Evolutionary conservation across 1,284 basidiomycete species (phyloP).

Genomic region (Meripilus lineatus): DNA sequence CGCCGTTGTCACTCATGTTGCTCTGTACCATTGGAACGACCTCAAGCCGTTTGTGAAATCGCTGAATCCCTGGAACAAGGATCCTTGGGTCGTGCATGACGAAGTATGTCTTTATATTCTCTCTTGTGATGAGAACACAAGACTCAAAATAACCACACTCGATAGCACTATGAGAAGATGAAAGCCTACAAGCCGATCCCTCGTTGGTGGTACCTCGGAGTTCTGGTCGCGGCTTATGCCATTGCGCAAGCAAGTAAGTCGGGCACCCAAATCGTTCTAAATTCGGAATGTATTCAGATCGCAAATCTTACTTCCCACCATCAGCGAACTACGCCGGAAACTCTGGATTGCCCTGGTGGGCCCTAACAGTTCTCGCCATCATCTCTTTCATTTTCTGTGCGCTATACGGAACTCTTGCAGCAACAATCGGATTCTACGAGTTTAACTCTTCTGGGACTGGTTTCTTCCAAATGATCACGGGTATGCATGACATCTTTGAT

Average conservation of each 20-base stretch:
- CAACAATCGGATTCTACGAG: slow-evolving; percentile 41
- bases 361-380: slow-evolving; percentile 37
- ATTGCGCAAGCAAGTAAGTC: slow-evolving; percentile 35
- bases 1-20: slow-evolving; percentile 25
- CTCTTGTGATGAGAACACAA: background rate
- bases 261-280: too few relatives aligned
- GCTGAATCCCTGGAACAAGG: slow-evolving; percentile 27
- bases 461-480: slow-evolving; percentile 28
- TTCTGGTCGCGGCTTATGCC: slow-evolving; percentile 40
- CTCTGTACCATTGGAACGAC: slow-evolving; percentile 34
- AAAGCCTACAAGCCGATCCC: slow-evolving; percentile 55
- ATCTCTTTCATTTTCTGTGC: slow-evolving; percentile 52
- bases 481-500: slow-evolving; percentile 2
- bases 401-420: slow-evolving; percentile 40
- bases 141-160: slow-evolving; percentile 8
- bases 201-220: slow-evolving; percentile 54
- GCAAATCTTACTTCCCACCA: slow-evolving; percentile 7
- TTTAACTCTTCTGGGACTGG: slow-evolving; percentile 23
- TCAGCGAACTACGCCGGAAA: slow-evolving; percentile 48
- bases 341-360: slow-evolving; percentile 50
- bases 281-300: background rate
- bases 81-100: slow-evolving; percentile 22
- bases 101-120: slow-evolving; percentile 11
- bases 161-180: slow-evolving; percentile 49
- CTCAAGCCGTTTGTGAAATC: slow-evolving; percentile 27